Conservation (phyloP, 1,284 basidiomycete genomes). For the Macrocystidia cucumis region DNA sequence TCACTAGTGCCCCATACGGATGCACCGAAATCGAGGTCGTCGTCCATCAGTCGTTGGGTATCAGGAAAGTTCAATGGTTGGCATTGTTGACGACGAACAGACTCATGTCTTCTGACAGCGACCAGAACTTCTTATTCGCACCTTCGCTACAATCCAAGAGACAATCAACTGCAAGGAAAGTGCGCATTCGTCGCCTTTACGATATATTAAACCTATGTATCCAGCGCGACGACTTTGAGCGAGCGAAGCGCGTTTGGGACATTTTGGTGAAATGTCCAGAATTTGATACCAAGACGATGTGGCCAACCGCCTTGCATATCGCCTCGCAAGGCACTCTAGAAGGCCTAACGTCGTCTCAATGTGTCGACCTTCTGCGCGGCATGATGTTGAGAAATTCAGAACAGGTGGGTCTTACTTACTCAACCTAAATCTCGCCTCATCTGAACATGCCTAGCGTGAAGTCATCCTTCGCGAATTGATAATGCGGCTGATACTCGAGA, state of each 20-base stretch:
- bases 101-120: constrained; percentile 18
- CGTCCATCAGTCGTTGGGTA: constrained; percentile 42
- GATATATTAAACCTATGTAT: constrained; percentile 72
- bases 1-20: constrained; percentile 62
- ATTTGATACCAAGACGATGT: constrained; percentile 69
- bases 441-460: constrained; percentile 49
- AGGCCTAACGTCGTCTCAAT: constrained; percentile 23
- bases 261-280: constrained; percentile 82
- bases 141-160: constrained; percentile 36
- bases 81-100: constrained; percentile 15
- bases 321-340: constrained; percentile 30
- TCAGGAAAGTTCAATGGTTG: constrained; percentile 12
- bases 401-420: constrained; percentile 36
- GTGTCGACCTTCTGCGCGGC: constrained; percentile 52
- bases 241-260: constrained; percentile 71
- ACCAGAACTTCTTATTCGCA: constrained; percentile 47
- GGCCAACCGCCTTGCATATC: constrained; percentile 59
- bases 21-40: constrained; percentile 63
- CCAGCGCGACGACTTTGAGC: constrained; percentile 55
- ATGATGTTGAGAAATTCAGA: constrained; percentile 64
- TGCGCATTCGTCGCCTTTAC: constrained; percentile 65
- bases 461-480: constrained; percentile 68
- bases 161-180: constrained; percentile 46
- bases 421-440: constrained; percentile 3
- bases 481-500: constrained; percentile 53